Percentiles rank a stretch among this genome's conserved stretches.
phyloP scores from a whole-genome alignment of 305 asterid genomes.

The Fraxinus sp. region DNA sequence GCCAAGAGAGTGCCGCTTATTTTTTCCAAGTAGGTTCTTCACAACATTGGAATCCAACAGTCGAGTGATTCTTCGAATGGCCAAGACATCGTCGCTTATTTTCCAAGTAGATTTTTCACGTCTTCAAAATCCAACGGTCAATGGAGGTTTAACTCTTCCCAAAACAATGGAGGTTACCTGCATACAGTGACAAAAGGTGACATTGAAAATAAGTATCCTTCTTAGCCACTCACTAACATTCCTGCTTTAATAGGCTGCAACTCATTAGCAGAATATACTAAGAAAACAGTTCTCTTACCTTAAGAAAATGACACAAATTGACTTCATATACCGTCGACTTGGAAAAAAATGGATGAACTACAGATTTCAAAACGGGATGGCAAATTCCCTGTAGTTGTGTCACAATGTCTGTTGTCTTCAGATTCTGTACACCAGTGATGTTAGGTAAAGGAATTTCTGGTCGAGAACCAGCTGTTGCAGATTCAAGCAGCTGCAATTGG shows the following conservation, averaged over 20 bases:
- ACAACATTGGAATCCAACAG: not conserved
- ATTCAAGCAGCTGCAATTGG: not conserved
- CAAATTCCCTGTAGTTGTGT: not conserved
- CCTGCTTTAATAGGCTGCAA: not conserved
- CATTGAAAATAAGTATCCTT: not conserved
- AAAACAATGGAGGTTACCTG: not conserved
- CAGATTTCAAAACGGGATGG: not conserved
- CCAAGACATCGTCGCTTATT: not conserved
- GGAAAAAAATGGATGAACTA: not conserved
- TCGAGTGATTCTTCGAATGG: not conserved
- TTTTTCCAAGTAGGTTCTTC: not conserved
- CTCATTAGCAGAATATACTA: not conserved
- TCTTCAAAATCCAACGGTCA: not conserved
- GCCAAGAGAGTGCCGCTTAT: not conserved
- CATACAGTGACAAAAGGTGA: not conserved
- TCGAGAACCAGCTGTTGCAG: not conserved
- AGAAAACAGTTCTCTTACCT: not conserved
- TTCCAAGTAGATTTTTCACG: not conserved
- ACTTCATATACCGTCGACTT: not conserved
- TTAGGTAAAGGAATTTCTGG: not conserved
- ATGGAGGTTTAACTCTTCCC: not conserved
- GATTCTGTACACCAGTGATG: not conserved
- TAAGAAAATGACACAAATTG: not conserved
- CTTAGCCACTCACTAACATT: not conserved
- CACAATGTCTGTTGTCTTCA: not conserved